Conservation (phyloP, 192 early-diverging fungal species). For the Coemansia erecta region DNA sequence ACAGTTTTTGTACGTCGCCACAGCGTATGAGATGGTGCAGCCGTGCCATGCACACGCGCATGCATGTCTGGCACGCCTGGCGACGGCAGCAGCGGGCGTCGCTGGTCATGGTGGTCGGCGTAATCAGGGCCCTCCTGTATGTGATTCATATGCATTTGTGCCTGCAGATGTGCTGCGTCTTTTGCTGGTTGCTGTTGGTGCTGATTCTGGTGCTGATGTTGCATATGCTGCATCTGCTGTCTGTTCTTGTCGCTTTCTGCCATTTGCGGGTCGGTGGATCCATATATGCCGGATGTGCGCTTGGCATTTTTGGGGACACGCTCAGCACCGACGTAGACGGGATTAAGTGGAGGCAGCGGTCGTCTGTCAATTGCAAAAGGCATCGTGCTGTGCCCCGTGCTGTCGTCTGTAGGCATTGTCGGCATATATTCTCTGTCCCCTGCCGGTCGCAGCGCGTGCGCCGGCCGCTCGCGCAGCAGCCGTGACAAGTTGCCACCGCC, state of each 20-base stretch:
- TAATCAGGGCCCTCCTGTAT: neutral
- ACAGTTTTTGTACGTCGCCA: constrained; percentile 24
- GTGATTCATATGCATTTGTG: neutral
- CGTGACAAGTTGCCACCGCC: constrained; percentile 34
- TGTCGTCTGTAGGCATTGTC: neutral
- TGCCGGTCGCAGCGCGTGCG: constrained; percentile 8
- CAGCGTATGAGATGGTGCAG: constrained; percentile 5
- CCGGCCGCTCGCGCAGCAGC: constrained; percentile 35
- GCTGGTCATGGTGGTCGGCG: neutral
- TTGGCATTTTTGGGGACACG: constrained; percentile 47
- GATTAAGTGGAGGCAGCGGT: constrained; percentile 29
- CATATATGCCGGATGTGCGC: constrained; percentile 2
- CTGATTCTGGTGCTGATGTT: constrained; percentile 7
- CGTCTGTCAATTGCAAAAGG: neutral
- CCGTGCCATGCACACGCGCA: too few species aligned
- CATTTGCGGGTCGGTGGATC: neutral
- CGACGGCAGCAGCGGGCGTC: constrained; percentile 11
- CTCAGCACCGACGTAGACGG: constrained; percentile 21
- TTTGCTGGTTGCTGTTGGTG: neutral
- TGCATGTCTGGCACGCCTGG: too few species aligned
- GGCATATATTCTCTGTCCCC: neutral
- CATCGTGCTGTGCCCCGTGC: neutral
- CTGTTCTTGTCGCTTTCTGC: neutral
- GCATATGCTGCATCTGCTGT: neutral
- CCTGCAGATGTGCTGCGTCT: neutral